These are phyloP conservation scores for Lachancea kluyveri DNA, from an alignment of 805 yeast genomes.

Conservation along the genomic window DNA sequence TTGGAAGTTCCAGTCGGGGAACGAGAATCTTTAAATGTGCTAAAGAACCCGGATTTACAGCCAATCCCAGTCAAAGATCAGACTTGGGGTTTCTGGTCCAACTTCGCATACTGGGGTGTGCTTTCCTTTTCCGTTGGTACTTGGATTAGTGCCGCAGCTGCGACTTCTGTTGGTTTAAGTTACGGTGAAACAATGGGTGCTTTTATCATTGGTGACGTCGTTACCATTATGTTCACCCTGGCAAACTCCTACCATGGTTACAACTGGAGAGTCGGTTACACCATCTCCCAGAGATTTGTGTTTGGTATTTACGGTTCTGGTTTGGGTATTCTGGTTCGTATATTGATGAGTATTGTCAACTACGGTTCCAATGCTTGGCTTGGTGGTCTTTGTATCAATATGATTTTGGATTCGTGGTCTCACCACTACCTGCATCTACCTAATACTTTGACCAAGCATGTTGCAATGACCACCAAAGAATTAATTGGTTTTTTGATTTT, in stretches of 20 bases:
- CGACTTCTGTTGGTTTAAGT: conserved; percentile 39
- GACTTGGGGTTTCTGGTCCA: conserved; percentile 37
- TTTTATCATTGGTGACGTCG: conserved; percentile 40
- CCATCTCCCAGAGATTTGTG: conserved; percentile 39
- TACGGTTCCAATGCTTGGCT: conserved; percentile 39
- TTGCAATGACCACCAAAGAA: conserved; percentile 37
- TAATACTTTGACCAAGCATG: conserved; percentile 33
- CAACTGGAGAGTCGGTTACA: conserved; percentile 44
- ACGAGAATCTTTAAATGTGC: conserved; percentile 25
- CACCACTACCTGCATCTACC: conserved; percentile 31
- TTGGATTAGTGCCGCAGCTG: conserved; percentile 40
- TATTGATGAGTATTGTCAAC: conserved; percentile 36
- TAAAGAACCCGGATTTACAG: conserved; percentile 32
- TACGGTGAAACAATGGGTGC: conserved; percentile 42
- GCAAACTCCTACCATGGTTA: conserved; percentile 44
- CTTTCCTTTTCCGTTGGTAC: conserved; percentile 40
- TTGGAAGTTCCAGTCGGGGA: conserved; percentile 30
- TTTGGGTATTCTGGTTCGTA: conserved; percentile 35
- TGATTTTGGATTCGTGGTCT: conserved; percentile 34
- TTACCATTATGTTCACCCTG: conserved; percentile 39
- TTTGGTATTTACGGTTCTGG: conserved; percentile 41
- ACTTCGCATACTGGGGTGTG: conserved; percentile 40
- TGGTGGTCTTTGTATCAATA: conserved; percentile 37
- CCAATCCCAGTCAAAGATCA: conserved; percentile 25
- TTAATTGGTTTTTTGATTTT: conserved; percentile 37